These are phyloP conservation scores for Tolypocladium pustulatum DNA, from an alignment of 2,329 filamentous ascomycete species.

Conservation along the genomic window DNA sequence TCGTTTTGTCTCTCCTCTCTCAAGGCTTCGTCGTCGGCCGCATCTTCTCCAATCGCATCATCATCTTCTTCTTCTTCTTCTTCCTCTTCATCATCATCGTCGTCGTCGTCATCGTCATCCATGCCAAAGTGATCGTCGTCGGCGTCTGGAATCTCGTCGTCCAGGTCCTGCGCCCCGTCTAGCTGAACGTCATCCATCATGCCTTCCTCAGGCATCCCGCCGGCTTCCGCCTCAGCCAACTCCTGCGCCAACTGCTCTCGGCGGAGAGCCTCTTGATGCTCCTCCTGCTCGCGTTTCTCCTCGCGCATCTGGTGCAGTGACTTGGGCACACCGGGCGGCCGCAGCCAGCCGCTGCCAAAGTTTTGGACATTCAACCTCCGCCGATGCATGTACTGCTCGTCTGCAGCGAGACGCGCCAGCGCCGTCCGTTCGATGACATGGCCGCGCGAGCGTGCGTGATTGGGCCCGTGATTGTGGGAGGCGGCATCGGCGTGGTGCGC, in stretches of 20 bases:
- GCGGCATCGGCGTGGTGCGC: conserved; percentile 17
- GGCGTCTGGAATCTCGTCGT: conserved; percentile 64
- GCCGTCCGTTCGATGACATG: conserved; percentile 45
- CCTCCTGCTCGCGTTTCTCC: conserved; percentile 78
- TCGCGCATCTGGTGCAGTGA: conserved; percentile 84
- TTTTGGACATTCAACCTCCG: conserved; percentile 75
- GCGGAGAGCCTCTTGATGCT: conserved; percentile 66
- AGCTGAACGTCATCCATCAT: conserved; percentile 47
- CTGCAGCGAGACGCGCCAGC: conserved; percentile 59
- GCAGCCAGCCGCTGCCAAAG: conserved; percentile 85
- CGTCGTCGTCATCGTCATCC: conserved; percentile 30
- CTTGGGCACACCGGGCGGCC: conserved; percentile 78
- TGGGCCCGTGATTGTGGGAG: conserved; percentile 17
- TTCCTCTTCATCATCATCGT: conserved; percentile 25
- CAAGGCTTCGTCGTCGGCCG: conserved; percentile 27
- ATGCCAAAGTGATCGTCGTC: conserved; percentile 42
- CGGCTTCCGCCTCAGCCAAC: conserved; percentile 54
- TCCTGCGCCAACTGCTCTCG: conserved; percentile 64
- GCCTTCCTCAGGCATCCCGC: conserved; percentile 26
- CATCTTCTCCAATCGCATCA: conserved; percentile 29
- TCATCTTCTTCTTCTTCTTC: conserved; percentile 29
- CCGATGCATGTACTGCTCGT: conserved; percentile 66
- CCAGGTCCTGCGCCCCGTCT: conserved; percentile 49
- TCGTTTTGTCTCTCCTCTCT: conserved; percentile 35
- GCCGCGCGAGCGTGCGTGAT: conserved; percentile 25